Percentiles rank a stretch among this genome's conserved stretches.
Evolutionary conservation across 129 eudicot genomes (phyloP).

Genomic region (Glebionis coronaria): DNA sequence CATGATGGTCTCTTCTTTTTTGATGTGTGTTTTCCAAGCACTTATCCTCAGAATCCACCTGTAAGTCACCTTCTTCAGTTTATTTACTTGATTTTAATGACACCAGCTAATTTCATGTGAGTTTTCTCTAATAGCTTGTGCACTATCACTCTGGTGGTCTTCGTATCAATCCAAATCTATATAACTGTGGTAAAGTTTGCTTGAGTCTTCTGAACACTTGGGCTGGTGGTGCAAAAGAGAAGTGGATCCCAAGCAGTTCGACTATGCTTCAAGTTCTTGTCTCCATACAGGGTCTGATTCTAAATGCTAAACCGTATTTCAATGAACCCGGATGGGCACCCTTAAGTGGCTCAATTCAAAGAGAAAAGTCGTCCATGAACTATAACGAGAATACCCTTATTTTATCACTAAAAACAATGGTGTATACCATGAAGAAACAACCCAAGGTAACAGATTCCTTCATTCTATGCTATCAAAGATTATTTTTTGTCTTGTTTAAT

Average conservation of each 20-base stretch:
- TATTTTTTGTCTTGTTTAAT: background rate
- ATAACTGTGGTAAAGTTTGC: slow-evolving; percentile 61
- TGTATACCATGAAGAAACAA: slow-evolving; percentile 46
- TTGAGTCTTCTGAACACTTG: slow-evolving; percentile 81
- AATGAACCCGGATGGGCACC: slow-evolving; percentile 61
- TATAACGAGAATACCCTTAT: slow-evolving; percentile 60
- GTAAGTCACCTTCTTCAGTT: background rate
- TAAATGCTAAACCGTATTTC: slow-evolving; percentile 65
- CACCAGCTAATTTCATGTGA: background rate
- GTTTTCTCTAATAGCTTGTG: slow-evolving; percentile 40
- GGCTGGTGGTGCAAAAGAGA: slow-evolving; percentile 57
- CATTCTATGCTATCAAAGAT: background rate
- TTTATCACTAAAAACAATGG: slow-evolving; percentile 57
- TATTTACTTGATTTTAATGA: background rate
- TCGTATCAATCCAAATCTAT: slow-evolving; percentile 75
- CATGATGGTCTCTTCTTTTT: background rate
- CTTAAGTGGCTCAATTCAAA: slow-evolving; percentile 19
- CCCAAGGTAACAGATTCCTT: slow-evolving; percentile 55
- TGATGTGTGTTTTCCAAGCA: slow-evolving; percentile 20
- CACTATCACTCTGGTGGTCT: slow-evolving; percentile 76
- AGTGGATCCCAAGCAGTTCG: slow-evolving; percentile 61
- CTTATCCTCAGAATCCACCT: background rate
- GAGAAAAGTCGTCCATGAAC: slow-evolving; percentile 33
- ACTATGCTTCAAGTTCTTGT: slow-evolving; percentile 79
- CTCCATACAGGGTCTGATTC: slow-evolving; percentile 74